These are phyloP conservation scores for Grigorovia yakushimaensis DNA, from an alignment of 805 yeast species.

Conservation along the genomic window DNA sequence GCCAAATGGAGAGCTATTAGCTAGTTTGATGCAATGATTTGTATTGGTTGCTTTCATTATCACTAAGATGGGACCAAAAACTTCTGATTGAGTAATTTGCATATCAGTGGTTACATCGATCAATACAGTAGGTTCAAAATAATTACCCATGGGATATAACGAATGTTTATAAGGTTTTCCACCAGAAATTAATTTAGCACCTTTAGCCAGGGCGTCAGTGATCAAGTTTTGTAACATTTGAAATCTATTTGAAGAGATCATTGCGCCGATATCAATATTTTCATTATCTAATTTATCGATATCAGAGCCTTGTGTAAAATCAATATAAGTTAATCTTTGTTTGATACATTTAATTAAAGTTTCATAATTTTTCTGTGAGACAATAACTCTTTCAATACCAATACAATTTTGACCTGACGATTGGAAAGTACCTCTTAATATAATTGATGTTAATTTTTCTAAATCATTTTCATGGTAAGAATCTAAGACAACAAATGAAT, in stretches of 20 bases:
- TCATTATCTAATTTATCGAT: constrained; percentile 55
- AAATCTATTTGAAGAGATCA: constrained; percentile 73
- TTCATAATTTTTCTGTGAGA: constrained; percentile 61
- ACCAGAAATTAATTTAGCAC: constrained; percentile 76
- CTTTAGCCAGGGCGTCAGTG: constrained; percentile 61
- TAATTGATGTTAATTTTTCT: constrained; percentile 56
- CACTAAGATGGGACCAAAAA: constrained; percentile 86
- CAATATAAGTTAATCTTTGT: constrained; percentile 40
- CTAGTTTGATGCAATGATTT: constrained; percentile 61
- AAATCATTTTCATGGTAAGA: constrained; percentile 47
- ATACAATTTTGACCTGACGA: constrained; percentile 97
- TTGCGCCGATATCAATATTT: constrained; percentile 93
- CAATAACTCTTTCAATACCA: constrained; percentile 90
- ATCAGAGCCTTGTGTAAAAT: constrained; percentile 75
- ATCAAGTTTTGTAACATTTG: constrained; percentile 56
- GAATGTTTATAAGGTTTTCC: constrained; percentile 80
- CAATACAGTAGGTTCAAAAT: constrained; percentile 81
- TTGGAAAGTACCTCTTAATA: constrained; percentile 94
- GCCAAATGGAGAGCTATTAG: constrained; percentile 82
- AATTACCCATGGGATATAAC: constrained; percentile 90
- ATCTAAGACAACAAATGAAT: constrained; percentile 79
- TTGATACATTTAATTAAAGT: constrained; percentile 46
- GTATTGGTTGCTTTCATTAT: constrained; percentile 61
- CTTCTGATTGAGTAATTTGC: constrained; percentile 81
- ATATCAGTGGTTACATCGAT: constrained; percentile 70